A percentile compares a stretch with the other conserved stretches of the same genome.
Evolutionary conservation across 169 alveolate species (phyloP).

Genomic region (Babesia microti): DNA sequence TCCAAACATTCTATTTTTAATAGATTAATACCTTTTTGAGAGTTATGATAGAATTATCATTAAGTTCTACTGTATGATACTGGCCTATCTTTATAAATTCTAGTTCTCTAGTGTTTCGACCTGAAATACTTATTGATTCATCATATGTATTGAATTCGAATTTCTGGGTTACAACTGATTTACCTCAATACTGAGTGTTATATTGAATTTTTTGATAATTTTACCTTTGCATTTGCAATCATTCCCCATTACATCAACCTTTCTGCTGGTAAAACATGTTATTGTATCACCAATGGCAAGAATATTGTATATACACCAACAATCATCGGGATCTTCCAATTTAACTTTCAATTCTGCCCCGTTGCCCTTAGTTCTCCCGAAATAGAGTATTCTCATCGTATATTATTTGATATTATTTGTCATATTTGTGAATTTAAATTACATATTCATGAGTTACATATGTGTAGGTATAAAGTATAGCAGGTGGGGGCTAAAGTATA

Average conservation of each 20-base stretch:
- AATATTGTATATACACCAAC: constrained; percentile 57
- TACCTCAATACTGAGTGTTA: constrained; percentile 31
- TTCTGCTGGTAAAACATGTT: constrained; percentile 45
- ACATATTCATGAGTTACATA: constrained; percentile 1
- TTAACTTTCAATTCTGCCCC: constrained; percentile 16
- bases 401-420: background rate
- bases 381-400: constrained; percentile 19
- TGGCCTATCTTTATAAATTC: constrained; percentile 51
- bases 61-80: constrained; percentile 56
- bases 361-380: constrained; percentile 11
- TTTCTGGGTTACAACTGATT: constrained; percentile 5
- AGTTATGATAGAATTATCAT: constrained; percentile 41
- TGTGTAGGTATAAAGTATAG: background rate
- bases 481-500: background rate
- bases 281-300: constrained; percentile 39
- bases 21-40: constrained; percentile 34
- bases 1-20: constrained; percentile 31
- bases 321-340: constrained; percentile 56
- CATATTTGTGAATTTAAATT: background rate
- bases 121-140: constrained; percentile 49
- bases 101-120: constrained; percentile 39
- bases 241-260: constrained; percentile 24
- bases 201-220: constrained; percentile 38
- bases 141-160: constrained; percentile 46
- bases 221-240: constrained; percentile 16